Conservation (phyloP, 1,284 basidiomycete species). For the Marasmius tenuissimus region DNA sequence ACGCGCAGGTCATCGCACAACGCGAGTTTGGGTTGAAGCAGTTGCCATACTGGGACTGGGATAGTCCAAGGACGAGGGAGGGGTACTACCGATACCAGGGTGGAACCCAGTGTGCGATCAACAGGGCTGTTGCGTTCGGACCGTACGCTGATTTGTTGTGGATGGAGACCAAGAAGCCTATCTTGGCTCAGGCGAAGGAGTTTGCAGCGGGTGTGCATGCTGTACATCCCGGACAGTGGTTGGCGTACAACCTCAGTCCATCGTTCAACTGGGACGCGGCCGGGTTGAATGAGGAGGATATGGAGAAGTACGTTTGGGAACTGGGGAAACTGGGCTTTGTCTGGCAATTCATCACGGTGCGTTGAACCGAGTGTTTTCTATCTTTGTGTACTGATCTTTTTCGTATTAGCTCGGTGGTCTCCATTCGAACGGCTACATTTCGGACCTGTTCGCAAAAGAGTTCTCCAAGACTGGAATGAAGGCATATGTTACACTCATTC, state of each 20-base stretch:
- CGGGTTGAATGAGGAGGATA: slow-evolving; percentile 82
- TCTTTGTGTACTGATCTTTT: slow-evolving; percentile 12
- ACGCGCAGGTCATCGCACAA: slow-evolving; percentile 78
- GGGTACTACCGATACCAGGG: slow-evolving; percentile 98
- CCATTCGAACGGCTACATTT: slow-evolving; percentile 97
- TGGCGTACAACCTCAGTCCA: slow-evolving; percentile 92
- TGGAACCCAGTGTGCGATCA: slow-evolving; percentile 92
- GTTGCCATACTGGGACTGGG: slow-evolving; percentile 90
- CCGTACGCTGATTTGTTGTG: slow-evolving; percentile 91
- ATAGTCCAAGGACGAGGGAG: slow-evolving; percentile 90
- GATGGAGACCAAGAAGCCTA: slow-evolving; percentile 99
- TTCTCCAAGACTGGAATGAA: slow-evolving; percentile 93
- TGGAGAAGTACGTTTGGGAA: slow-evolving; percentile 92
- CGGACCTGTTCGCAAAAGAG: slow-evolving; percentile 86
- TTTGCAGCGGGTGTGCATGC: slow-evolving; percentile 89
- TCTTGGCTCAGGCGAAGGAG: slow-evolving; percentile 89
- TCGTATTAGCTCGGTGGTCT: slow-evolving; percentile 82
- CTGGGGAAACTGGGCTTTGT: slow-evolving; percentile 91
- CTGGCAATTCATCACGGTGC: slow-evolving; percentile 98
- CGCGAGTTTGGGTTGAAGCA: slow-evolving; percentile 76
- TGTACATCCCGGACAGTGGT: slow-evolving; percentile 83
- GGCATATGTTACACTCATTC: slow-evolving; percentile 85
- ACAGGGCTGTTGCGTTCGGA: slow-evolving; percentile 91
- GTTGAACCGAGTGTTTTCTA: slow-evolving; percentile 25
- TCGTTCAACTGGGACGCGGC: slow-evolving; percentile 95